Percentiles rank a stretch among this genome's conserved stretches.
Evolutionary conservation across 805 yeast species (phyloP).

Genomic region (Zygoascus biomembranicola): DNA sequence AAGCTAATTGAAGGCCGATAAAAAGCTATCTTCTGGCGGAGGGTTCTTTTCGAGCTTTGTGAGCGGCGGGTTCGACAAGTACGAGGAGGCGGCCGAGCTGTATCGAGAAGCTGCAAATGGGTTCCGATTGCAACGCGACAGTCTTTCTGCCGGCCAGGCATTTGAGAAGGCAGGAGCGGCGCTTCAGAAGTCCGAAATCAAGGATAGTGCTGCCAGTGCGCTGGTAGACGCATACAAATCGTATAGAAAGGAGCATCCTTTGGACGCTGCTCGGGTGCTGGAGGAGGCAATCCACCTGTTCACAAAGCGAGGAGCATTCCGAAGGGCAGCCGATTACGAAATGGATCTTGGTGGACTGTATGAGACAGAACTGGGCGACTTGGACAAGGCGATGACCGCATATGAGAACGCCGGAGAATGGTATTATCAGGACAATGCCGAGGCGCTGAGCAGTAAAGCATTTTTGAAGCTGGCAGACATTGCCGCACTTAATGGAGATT

Average conservation of each 20-base stretch:
- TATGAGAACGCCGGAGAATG: slow-evolving; percentile 95
- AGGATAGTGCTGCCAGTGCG: slow-evolving; percentile 88
- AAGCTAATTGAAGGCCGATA: slow-evolving; percentile 41
- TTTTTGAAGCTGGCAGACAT: slow-evolving; percentile 85
- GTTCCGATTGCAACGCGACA: slow-evolving; percentile 66
- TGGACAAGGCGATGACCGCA: slow-evolving; percentile 58
- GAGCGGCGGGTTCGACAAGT: slow-evolving; percentile 55
- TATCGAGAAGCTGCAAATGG: slow-evolving; percentile 91
- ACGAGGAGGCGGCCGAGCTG: slow-evolving; percentile 88
- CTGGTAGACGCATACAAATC: slow-evolving; percentile 87
- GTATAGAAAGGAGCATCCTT: slow-evolving; percentile 64
- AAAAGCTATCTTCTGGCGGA: slow-evolving; percentile 55
- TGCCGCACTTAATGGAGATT: slow-evolving; percentile 67
- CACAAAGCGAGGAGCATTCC: slow-evolving; percentile 86
- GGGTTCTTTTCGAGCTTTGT: slow-evolving; percentile 38
- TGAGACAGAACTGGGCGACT: slow-evolving; percentile 66
- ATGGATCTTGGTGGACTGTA: slow-evolving; percentile 83
- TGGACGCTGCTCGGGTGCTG: slow-evolving; percentile 62
- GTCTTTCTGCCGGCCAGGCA: slow-evolving; percentile 65
- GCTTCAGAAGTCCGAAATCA: slow-evolving; percentile 64
- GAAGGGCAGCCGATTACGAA: slow-evolving; percentile 92
- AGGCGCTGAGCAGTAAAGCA: slow-evolving; percentile 82
- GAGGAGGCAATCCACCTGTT: slow-evolving; percentile 73
- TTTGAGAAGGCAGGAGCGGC: slow-evolving; percentile 80
- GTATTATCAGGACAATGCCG: slow-evolving; percentile 89